phyloP scores from a whole-genome alignment of 441 rosid species.

The Biscutella auriculata region DNA sequence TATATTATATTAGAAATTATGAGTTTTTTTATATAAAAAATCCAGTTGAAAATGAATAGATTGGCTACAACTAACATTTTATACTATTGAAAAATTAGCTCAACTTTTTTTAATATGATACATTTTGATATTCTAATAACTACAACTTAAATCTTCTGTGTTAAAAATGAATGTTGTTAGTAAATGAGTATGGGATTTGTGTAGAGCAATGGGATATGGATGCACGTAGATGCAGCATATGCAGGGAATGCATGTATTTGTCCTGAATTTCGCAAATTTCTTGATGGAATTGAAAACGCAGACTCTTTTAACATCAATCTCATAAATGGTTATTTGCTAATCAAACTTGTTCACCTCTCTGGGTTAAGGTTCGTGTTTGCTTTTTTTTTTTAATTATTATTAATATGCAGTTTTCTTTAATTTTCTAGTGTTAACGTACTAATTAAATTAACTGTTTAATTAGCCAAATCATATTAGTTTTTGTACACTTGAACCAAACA shows the following conservation, averaged over 20 bases:
- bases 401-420: not conserved
- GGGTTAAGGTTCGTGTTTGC: slow-evolving; percentile 58
- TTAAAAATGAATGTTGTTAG: too few species aligned
- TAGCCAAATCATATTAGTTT: not conserved
- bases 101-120: too few species aligned
- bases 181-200: too few species aligned
- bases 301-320: slow-evolving; percentile 84
- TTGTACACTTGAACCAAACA: slow-evolving; percentile 16
- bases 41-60: too few species aligned
- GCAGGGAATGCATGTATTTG: slow-evolving; percentile 90
- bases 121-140: too few species aligned
- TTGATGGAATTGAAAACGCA: slow-evolving; percentile 72
- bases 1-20: too few species aligned
- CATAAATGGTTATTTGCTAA: slow-evolving; percentile 84
- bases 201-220: slow-evolving; percentile 62
- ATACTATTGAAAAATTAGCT: too few species aligned
- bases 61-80: too few species aligned
- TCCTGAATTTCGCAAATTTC: slow-evolving; percentile 58
- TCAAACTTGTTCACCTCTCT: slow-evolving; percentile 78
- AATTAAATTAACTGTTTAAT: not conserved
- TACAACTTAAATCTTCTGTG: too few species aligned
- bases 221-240: slow-evolving; percentile 89
- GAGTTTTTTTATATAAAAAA: too few species aligned
- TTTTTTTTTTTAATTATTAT: too few species aligned
- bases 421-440: not conserved